Base-by-base conservation (phyloP, 176 grass and related monocot species). In the Pontederia crassipes region DNA sequence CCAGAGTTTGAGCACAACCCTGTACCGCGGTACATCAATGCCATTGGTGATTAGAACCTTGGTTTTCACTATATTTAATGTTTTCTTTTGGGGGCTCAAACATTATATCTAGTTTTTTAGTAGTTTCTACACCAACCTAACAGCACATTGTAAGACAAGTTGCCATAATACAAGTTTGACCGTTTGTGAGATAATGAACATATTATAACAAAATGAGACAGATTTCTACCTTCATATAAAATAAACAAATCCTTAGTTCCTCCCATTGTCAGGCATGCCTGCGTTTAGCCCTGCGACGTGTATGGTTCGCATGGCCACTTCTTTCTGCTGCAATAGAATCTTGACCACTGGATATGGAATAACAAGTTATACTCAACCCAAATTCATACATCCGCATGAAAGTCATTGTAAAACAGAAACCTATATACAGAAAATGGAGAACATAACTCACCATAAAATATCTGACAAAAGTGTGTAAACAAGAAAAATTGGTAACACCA, bases 181-280 rank as follows among this genome's bases (percentile, higher is more conserved):
- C 4, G 32, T 40, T 7, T 40, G 32, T 4, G 32, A 4, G 32
- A 40, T 7, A 40, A 40, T 40, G 32, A 4, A 40, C 32, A 40
- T 40, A 2, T 40, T 40, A 40, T 40, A 40, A 40, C 32, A 40
- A 40, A 40, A 40, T 40, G 6, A 40, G 32, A 3, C 32, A 7
- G 32, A 40, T 3, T 40, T 40, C 32, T 40, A 40, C 32, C 32
- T 40, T 40, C 4, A 40, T 40, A 40, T 7, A 40, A 40, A 40
- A 40, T 7, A 40, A 40, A 7, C 32, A 40, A 4, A 40, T 40
- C 32, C 0, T 40, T 40, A 40, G 32, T 40, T 54, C 6, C 60
- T 81, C 64, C 83, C 78, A 48, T 91, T 88, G 15, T 91, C 84
- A 62, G 75, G 4, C 81, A 68, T 91, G 83, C 17, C 81, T 69